phyloP scores from a whole-genome alignment of 1,284 basidiomycete genomes.

The Irpex lacteus region DNA sequence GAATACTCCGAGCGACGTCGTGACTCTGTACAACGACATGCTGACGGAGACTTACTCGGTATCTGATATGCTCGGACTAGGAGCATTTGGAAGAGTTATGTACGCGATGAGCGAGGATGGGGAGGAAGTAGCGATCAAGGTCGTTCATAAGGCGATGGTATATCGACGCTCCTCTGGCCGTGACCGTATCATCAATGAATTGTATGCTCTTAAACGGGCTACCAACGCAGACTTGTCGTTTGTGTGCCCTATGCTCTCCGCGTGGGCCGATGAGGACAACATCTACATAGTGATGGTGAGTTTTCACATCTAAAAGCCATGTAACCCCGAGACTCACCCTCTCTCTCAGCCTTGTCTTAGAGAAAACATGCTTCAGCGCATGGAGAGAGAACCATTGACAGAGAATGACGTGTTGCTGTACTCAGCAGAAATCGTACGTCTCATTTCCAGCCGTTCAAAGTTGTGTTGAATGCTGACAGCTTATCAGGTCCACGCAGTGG shows the following conservation, averaged over 20 bases:
- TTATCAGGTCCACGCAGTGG: slow-evolving; percentile 20
- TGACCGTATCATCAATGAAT: slow-evolving; percentile 8
- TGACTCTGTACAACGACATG: slow-evolving; percentile 3
- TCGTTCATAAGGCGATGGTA: slow-evolving; percentile 18
- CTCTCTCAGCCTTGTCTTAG: not conserved
- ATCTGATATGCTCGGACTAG: slow-evolving; percentile 14
- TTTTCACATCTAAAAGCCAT: not conserved
- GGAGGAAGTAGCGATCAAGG: slow-evolving; percentile 22
- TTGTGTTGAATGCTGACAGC: not conserved
- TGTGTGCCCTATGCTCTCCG: slow-evolving; percentile 7
- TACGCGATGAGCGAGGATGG: slow-evolving; percentile 3
- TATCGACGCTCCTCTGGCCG: slow-evolving; percentile 4
- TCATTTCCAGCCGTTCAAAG: not conserved
- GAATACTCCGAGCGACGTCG: not conserved
- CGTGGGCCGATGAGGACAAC: slow-evolving; percentile 16
- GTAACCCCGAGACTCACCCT: not conserved
- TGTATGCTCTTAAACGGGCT: slow-evolving; percentile 8
- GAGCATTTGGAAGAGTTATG: slow-evolving; percentile 17
- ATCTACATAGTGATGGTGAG: slow-evolving; percentile 23
- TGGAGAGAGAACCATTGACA: not conserved
- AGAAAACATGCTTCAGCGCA: slow-evolving; percentile 1
- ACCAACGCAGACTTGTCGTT: not conserved
- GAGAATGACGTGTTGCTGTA: slow-evolving; percentile 6
- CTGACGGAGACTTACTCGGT: slow-evolving; percentile 11
- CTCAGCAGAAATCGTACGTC: slow-evolving; percentile 19